phyloP scores from a whole-genome alignment of 2,329 filamentous ascomycete species.

The Epichloe scottii region DNA sequence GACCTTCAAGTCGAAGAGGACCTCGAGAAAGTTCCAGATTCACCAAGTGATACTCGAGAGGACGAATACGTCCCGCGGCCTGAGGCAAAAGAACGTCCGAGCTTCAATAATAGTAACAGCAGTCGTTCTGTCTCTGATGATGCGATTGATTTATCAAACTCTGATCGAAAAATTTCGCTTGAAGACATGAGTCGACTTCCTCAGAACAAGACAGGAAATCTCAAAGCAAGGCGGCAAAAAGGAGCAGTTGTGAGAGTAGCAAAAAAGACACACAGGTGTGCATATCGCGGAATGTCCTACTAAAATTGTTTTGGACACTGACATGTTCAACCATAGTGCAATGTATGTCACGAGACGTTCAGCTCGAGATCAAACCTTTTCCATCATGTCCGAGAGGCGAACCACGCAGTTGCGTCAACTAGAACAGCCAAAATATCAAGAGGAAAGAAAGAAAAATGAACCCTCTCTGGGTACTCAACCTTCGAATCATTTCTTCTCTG shows the following conservation, averaged over 20 bases:
- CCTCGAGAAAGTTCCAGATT: neutral
- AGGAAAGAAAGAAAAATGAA: conserved; percentile 16
- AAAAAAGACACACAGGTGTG: conserved; percentile 1
- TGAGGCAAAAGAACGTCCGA: conserved; percentile 29
- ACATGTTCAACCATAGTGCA: conserved; percentile 26
- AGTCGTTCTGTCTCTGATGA: neutral
- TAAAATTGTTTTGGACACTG: neutral
- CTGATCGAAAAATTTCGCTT: conserved; percentile 14
- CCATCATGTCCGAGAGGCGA: conserved; percentile 53
- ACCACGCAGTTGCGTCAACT: conserved; percentile 46
- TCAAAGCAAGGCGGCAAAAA: conserved; percentile 37
- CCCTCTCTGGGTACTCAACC: neutral
- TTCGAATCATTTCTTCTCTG: neutral
- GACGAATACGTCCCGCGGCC: conserved; percentile 37
- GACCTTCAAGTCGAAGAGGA: neutral
- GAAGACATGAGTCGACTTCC: conserved; percentile 15
- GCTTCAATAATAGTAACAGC: neutral
- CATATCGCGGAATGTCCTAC: neutral
- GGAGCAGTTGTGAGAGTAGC: conserved; percentile 24
- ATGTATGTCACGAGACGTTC: conserved; percentile 32
- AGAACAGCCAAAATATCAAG: conserved; percentile 19
- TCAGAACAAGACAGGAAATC: conserved; percentile 33
- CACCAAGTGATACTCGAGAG: conserved; percentile 1
- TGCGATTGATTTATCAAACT: conserved; percentile 8
- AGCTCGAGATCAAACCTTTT: conserved; percentile 60